These are phyloP conservation scores for Fibroporia radiculosa DNA, from an alignment of 768 basidiomycete species.

Conservation along the genomic window DNA sequence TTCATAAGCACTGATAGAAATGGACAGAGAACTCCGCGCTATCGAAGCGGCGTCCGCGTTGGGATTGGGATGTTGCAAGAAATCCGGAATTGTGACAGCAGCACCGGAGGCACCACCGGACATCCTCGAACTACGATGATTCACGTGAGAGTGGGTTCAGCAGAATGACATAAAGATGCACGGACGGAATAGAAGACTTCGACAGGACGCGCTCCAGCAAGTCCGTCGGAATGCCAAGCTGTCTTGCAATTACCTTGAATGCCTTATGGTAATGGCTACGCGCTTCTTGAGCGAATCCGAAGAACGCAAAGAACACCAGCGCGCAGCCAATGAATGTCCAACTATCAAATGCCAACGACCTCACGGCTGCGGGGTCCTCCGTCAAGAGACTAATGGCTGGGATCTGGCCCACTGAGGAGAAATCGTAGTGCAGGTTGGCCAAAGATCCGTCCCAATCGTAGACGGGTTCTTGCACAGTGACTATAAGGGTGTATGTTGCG, in stretches of 20 bases:
- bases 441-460: slow-evolving; percentile 40
- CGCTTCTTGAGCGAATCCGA: slow-evolving; percentile 46
- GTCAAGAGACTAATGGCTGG: slow-evolving; percentile 36
- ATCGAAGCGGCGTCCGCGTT: slow-evolving; percentile 19
- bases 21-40: slow-evolving; percentile 21
- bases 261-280: slow-evolving; percentile 28
- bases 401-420: slow-evolving; percentile 30
- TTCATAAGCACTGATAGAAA: slow-evolving; percentile 14
- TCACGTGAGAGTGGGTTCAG: neutral
- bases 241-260: slow-evolving; percentile 17
- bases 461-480: slow-evolving; percentile 22
- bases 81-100: slow-evolving; percentile 18
- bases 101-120: too few species aligned
- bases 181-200: neutral
- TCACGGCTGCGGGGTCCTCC: slow-evolving; percentile 4
- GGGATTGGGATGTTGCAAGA: slow-evolving; percentile 17
- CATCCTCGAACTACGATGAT: too few species aligned
- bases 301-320: slow-evolving; percentile 42
- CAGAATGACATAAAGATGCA: neutral
- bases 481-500: slow-evolving; percentile 20
- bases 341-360: slow-evolving; percentile 2
- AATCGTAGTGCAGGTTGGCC: slow-evolving; percentile 44
- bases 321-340: slow-evolving; percentile 34
- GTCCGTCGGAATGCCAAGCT: slow-evolving; percentile 17
- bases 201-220: slow-evolving; percentile 1